Evolutionary conservation across 1,139 yeast genomes (phyloP).

Genomic region (Saccharomyces uvarum): DNA sequence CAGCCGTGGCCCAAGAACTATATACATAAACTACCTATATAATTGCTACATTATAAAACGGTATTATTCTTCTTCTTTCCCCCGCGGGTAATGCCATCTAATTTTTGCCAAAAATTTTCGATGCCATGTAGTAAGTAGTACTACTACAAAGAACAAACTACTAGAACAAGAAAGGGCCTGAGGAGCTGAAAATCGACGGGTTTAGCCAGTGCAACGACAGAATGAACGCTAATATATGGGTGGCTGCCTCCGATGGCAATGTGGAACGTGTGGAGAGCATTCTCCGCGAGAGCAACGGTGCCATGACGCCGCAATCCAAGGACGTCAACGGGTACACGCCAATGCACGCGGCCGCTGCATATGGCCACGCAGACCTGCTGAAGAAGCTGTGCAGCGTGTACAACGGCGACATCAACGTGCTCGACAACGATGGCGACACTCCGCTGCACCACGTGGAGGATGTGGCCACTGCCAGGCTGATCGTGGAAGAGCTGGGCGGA

Average conservation of each 20-base stretch:
- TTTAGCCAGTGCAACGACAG: neutral
- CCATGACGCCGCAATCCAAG: constrained; percentile 57
- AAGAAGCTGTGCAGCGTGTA: constrained; percentile 43
- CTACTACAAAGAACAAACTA: neutral
- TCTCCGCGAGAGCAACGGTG: constrained; percentile 40
- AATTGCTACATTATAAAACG: neutral
- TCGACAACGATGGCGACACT: constrained; percentile 87
- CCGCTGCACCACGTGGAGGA: constrained; percentile 90
- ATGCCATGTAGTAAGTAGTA: neutral
- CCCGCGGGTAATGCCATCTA: neutral
- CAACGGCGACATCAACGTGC: constrained; percentile 76
- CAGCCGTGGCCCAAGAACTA: neutral
- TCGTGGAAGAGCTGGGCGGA: constrained; percentile 62
- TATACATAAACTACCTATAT: neutral
- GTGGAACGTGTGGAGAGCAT: constrained; percentile 48
- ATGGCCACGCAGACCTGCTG: constrained; percentile 69
- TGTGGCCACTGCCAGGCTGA: constrained; percentile 49
- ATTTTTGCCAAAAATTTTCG: neutral
- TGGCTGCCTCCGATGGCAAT: constrained; percentile 86
- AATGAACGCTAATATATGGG: constrained; percentile 65
- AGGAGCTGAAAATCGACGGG: neutral
- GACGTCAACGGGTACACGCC: constrained; percentile 96
- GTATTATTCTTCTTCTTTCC: neutral
- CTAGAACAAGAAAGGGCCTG: neutral
- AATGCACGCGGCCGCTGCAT: constrained; percentile 92